Evolutionary conservation across 164 flowering plant species (phyloP), one percentile per base, ranked within the genome.

Genomic region (Annona cherimola): DNA sequence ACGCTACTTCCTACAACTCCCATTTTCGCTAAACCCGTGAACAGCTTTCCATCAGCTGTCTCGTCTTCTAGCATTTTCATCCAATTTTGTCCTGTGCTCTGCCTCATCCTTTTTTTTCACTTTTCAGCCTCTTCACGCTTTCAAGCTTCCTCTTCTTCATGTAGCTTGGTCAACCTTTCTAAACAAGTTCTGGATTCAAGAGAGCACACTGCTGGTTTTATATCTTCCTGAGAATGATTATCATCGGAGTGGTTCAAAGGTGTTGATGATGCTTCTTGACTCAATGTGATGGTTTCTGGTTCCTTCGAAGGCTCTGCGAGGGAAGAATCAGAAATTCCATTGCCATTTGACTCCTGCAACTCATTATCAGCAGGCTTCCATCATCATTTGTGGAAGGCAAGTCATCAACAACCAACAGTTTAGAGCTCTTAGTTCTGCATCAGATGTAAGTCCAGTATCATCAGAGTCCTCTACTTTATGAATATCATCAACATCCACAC

Each of bases 311-410:
- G 44, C 61, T 59, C 70, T 1, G 18, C 46, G n/a, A 44, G 70
- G 45, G 69, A 75, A 70, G 54, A 44, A 42, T 42, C 74, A 40
- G 70, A 43, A 61, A 45, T 66, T 63, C 7, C 6, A 50, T 35
- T 66, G 5, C 54, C 54, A n/a, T 63, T 39, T 71, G 74, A 68
- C 9, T 62, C 72, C 71, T 62, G 66, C 16, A n/a, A 50, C 69
- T 45, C 72, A 63, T 55, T 79, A 42, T 69, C 66, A 19, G 76
- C 63, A 73, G 74, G 70, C 73, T 80, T 59, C 66, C 74, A 44
- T 40, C 42, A 72, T 42, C 46, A 71, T 20, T 57, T n/a, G n/a
- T n/a, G 14, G 73, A 46, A 62, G 69, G 60, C 68, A 78, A 42
- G 55, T 5, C 69, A 77, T 74, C 73, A 19, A 55, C 42, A 62